Evolutionary conservation across 805 yeast genomes (phyloP).

Genomic region (Wickerhamiella siamensis): DNA sequence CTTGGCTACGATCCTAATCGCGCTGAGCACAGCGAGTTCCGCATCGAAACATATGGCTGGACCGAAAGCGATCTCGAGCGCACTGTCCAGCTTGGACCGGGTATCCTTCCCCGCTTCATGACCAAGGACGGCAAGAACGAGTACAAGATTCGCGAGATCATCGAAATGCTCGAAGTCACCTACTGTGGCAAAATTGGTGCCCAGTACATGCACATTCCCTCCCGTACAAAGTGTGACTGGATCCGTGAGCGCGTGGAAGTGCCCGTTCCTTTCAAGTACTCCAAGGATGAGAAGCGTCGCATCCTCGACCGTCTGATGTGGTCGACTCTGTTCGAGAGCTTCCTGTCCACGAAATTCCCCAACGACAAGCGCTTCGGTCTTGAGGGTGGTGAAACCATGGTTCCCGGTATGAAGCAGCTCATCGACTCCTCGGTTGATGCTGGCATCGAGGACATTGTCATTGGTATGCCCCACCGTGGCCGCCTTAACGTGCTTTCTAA

Average conservation of each 20-base stretch:
- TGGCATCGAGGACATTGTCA: conserved; percentile 90
- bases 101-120: conserved; percentile 87
- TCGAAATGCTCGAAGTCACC: conserved; percentile 61
- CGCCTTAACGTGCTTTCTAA: conserved; percentile 94
- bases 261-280: conserved; percentile 70
- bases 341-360: conserved; percentile 90
- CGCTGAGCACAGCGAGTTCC: conserved; percentile 64
- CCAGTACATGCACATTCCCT: conserved; percentile 93
- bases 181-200: conserved; percentile 86
- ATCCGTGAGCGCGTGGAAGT: conserved; percentile 91
- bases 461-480: conserved; percentile 99
- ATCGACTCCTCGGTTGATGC: conserved; percentile 75
- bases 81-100: conserved; percentile 88
- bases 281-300: conserved; percentile 85
- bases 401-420: conserved; percentile 92
- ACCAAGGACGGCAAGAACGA: conserved; percentile 42
- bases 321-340: conserved; percentile 88
- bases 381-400: conserved; percentile 94
- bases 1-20: conserved; percentile 47
- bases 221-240: conserved; percentile 95
- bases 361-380: conserved; percentile 97
- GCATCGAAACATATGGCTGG: conserved; percentile 85
- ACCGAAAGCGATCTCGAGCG: conserved; percentile 64
- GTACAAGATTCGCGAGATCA: conserved; percentile 64
- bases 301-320: conserved; percentile 92